Evolutionary conservation across 164 flowering plant genomes (phyloP).

Genomic region (Berberis vulgaris): DNA sequence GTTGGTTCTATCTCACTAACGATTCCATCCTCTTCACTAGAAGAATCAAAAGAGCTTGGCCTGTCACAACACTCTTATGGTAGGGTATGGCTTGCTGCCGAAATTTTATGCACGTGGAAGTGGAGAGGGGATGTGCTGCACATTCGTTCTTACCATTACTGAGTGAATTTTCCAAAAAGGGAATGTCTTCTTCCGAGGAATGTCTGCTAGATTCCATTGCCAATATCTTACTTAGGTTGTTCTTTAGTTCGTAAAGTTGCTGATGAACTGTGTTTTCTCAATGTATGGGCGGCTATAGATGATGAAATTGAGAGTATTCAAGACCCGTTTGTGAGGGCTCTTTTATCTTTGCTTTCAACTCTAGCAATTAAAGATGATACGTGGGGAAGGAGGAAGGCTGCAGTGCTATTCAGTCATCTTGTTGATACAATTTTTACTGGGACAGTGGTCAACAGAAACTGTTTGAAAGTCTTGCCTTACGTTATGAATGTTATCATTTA

Average conservation of each 20-base stretch:
- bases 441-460: constrained; percentile 37
- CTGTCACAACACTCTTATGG: constrained; percentile 13
- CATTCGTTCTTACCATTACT: constrained; percentile 62
- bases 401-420: constrained; percentile 34
- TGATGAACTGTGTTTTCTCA: constrained; percentile 17
- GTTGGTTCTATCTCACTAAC: constrained; percentile 22
- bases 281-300: constrained; percentile 34
- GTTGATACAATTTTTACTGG: constrained; percentile 51
- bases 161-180: constrained; percentile 30
- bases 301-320: constrained; percentile 49
- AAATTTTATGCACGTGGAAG: constrained; percentile 85
- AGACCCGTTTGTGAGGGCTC: constrained; percentile 75
- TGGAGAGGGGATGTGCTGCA: constrained; percentile 75
- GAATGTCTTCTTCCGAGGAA: constrained; percentile 13
- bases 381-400: constrained; percentile 56
- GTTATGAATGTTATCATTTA: constrained; percentile 43
- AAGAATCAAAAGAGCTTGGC: constrained; percentile 18
- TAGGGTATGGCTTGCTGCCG: constrained; percentile 89
- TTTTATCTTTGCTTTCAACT: constrained; percentile 41
- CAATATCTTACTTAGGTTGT: constrained; percentile 64
- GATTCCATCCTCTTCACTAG: constrained; percentile 14
- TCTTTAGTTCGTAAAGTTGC: constrained; percentile 53
- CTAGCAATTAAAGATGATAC: constrained; percentile 40
- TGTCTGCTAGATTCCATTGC: constrained; percentile 45
- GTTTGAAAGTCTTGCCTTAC: constrained; percentile 64